phyloP scores from a whole-genome alignment of 1,139 yeast genomes.

The Taiozyma sp. region DNA sequence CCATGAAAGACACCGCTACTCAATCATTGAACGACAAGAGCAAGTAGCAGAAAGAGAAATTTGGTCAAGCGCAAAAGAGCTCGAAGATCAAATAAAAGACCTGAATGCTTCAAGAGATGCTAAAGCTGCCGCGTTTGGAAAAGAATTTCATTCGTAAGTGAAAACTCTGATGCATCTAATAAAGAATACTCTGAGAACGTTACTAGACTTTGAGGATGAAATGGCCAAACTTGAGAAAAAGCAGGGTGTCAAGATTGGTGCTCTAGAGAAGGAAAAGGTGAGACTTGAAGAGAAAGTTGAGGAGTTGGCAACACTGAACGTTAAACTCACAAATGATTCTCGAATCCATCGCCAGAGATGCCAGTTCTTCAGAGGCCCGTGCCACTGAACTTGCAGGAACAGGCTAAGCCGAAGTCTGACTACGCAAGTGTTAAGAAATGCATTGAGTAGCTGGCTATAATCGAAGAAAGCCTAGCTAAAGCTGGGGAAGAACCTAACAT shows the following conservation, averaged over 20 bases:
- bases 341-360: conserved; percentile 4
- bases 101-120: conserved; percentile 26
- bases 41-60: conserved; percentile 6
- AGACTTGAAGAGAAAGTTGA: conserved; percentile 13
- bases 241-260: conserved; percentile 9
- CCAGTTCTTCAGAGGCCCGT: not conserved
- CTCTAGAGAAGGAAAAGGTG: conserved; percentile 10
- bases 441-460: conserved; percentile 1
- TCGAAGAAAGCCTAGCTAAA: not conserved
- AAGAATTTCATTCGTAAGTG: conserved; percentile 40
- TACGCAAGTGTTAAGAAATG: not conserved
- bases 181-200: conserved; percentile 46
- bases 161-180: conserved; percentile 45
- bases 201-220: conserved; percentile 29
- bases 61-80: conserved; percentile 2
- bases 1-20: conserved; percentile 6
- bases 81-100: conserved; percentile 21
- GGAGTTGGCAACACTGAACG: conserved; percentile 9
- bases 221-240: conserved; percentile 18
- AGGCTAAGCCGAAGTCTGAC: not conserved
- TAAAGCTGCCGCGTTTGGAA: conserved; percentile 42
- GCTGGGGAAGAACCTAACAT: not conserved
- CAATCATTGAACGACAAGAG: conserved; percentile 11
- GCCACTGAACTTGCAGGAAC: not conserved
- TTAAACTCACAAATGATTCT: conserved; percentile 6